Base-by-base conservation (phyloP, 768 basidiomycete species). In the Lentinula raphanica region DNA sequence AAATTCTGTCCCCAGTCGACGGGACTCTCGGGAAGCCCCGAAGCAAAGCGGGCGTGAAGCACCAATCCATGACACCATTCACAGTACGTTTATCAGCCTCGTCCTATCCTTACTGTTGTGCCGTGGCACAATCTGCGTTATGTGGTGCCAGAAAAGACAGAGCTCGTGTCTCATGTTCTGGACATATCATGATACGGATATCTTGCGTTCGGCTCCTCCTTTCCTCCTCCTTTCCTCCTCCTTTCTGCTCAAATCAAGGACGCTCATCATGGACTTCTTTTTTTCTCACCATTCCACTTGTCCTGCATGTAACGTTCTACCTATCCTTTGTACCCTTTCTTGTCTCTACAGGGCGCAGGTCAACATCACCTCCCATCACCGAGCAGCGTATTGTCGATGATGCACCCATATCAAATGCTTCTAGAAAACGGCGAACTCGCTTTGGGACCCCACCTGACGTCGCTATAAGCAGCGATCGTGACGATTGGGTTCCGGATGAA, bases 291-390 rank as follows among this genome's bases (percentile, higher is more conserved):
- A 68, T 72, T 66, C 66, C 70, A 42, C 64, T 60, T 75, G 69
- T 72, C 64, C 66, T 60, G 61, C 62, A 56, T 49, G 35, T 28
- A 53, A 45, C 63, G 62, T 69, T 27, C 62, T 63, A 71, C 68
- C 71, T 65, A 71, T 70, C 71, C 71, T 66, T 63, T 69, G 46
- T 48, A 48, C 25, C 36, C 19, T 53, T 39, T 21, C 25, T 53
- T 25, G 35, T 53, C 38, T 65, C 68, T 75, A 70, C 74, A 84
- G 82, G 81, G 70, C 72, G 68, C 62, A 77, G 76, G 66, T 79
- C 80, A 32, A 72, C 78, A 28, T 72, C 73, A 45, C 72, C 72
- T 49, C 68, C 65, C 57, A 31, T 64, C 23, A 74, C 69, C 61
- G 74, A 74, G 58, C 64, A 61, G 23, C 66, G 62, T 63, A 69